These are phyloP conservation scores for Oryza rufipogon DNA, from an alignment of 176 grass and related monocot species.

Conservation along the genomic window DNA sequence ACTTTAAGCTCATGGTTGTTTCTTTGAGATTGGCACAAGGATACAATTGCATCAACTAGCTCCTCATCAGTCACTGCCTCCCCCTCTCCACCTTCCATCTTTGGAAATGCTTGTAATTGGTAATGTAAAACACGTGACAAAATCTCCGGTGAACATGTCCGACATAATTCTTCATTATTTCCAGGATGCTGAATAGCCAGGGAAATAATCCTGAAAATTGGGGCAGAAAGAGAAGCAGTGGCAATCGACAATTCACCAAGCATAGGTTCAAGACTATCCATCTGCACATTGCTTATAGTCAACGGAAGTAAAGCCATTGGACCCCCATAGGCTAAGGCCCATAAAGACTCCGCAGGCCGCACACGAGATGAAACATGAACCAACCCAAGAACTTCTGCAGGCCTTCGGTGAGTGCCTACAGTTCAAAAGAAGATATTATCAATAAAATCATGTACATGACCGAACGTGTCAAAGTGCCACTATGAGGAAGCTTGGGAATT, in stretches of 20 bases:
- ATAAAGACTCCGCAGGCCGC: slow-evolving; percentile 82
- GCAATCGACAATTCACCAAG: slow-evolving; percentile 59
- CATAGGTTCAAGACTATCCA: slow-evolving; percentile 86
- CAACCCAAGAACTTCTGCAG: slow-evolving; percentile 93
- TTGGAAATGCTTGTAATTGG: slow-evolving; percentile 70
- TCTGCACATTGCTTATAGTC: slow-evolving; percentile 83
- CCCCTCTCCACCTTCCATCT: slow-evolving; percentile 57
- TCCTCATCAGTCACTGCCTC: slow-evolving; percentile 71
- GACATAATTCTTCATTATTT: slow-evolving; percentile 93
- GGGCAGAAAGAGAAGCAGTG: slow-evolving; percentile 76
- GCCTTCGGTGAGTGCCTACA: slow-evolving; percentile 89
- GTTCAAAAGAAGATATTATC: slow-evolving; percentile 51
- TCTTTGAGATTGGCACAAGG: slow-evolving; percentile 91
- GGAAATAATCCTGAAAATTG: slow-evolving; percentile 93
- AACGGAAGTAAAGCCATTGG: slow-evolving; percentile 96
- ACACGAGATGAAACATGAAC: slow-evolving; percentile 91
- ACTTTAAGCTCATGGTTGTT: slow-evolving; percentile 84
- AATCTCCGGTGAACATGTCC: slow-evolving; percentile 80
- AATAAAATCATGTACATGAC: slow-evolving; percentile 26
- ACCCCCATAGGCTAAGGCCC: slow-evolving; percentile 91
- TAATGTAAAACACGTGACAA: slow-evolving; percentile 82
- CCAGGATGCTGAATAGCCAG: slow-evolving; percentile 86
- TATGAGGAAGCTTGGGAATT: not conserved
- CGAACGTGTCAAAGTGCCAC: slow-evolving; percentile 23
- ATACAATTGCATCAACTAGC: slow-evolving; percentile 82